Conservation (phyloP, 2,329 filamentous ascomycete species). For the Sporothrix inflata region DNA sequence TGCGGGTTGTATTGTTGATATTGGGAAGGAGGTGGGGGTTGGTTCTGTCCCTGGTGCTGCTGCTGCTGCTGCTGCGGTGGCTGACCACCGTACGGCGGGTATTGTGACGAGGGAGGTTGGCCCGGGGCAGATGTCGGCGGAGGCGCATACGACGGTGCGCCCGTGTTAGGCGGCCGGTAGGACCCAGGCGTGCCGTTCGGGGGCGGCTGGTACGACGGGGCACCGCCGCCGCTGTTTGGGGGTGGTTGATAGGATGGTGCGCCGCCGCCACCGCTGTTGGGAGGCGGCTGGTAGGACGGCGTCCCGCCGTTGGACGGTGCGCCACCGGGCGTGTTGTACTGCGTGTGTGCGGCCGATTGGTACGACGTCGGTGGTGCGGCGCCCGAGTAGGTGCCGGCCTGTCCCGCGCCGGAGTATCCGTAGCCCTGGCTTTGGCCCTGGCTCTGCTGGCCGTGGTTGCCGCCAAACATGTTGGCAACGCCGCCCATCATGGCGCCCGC, state of each 20-base stretch:
- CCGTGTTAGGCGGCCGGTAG: not conserved
- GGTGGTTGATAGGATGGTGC: conserved; percentile 33
- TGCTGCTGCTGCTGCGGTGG: conserved; percentile 20
- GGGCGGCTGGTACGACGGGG: conserved; percentile 16
- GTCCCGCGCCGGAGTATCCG: conserved; percentile 63
- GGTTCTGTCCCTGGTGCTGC: conserved; percentile 22
- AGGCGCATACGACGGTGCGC: conserved; percentile 17
- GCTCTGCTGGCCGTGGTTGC: conserved; percentile 45
- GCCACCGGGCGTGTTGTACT: conserved; percentile 30
- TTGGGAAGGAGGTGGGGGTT: not conserved
- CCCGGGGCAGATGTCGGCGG: conserved; percentile 6
- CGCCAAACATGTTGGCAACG: conserved; percentile 57
- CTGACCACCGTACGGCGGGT: conserved; percentile 24
- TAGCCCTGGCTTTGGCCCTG: conserved; percentile 59
- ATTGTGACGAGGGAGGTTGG: conserved; percentile 14
- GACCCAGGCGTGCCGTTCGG: conserved; percentile 4
- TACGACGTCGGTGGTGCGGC: conserved; percentile 66
- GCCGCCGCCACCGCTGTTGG: not conserved
- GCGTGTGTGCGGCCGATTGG: conserved; percentile 45
- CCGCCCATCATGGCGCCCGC: conserved; percentile 59
- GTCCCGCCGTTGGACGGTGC: conserved; percentile 18
- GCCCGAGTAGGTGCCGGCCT: conserved; percentile 62
- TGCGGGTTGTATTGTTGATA: conserved; percentile 27
- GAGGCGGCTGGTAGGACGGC: conserved; percentile 33
- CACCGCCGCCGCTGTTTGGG: not conserved